Percentiles rank a stretch among this genome's conserved stretches.
phyloP scores from a whole-genome alignment of 495 filamentous ascomycete genomes.

The Penicillium samsonianum region DNA sequence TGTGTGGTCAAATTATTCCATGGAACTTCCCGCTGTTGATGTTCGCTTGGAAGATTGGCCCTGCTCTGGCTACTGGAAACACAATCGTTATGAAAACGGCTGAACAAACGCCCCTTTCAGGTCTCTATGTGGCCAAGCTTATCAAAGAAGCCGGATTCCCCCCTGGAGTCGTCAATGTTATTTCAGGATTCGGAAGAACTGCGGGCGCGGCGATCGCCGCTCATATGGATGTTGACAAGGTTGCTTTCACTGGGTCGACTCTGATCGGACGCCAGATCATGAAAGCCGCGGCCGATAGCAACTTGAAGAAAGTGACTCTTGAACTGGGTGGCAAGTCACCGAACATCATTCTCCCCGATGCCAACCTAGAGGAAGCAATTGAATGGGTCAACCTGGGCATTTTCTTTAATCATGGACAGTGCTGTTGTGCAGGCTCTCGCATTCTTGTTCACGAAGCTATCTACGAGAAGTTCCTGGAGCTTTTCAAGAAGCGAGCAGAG shows the following conservation, averaged over 20 bases:
- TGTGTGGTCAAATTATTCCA: conserved; percentile 81
- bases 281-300: conserved; percentile 81
- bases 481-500: conserved; percentile 72
- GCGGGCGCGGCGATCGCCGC: conserved; percentile 82
- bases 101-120: conserved; percentile 4
- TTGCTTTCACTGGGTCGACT: conserved; percentile 90
- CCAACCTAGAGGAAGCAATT: conserved; percentile 83
- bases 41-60: conserved; percentile 87
- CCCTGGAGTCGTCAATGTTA: conserved; percentile 82
- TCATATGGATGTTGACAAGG: conserved; percentile 93
- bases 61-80: conserved; percentile 53
- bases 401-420: conserved; percentile 90
- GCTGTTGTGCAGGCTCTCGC: conserved; percentile 85
- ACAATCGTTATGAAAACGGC: conserved; percentile 8
- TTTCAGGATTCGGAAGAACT: conserved; percentile 78
- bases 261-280: conserved; percentile 79
- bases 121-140: conserved; percentile 9
- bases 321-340: conserved; percentile 90
- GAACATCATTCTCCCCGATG: conserved; percentile 87
- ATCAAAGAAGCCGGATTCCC: conserved; percentile 71
- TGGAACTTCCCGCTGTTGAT: conserved; percentile 91
- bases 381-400: conserved; percentile 92
- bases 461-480: conserved; percentile 73
- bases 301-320: conserved; percentile 89
- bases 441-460: conserved; percentile 69